These are phyloP conservation scores for Plectosphaerella plurivora DNA, from an alignment of 2,329 filamentous ascomycete genomes.

Conservation along the genomic window DNA sequence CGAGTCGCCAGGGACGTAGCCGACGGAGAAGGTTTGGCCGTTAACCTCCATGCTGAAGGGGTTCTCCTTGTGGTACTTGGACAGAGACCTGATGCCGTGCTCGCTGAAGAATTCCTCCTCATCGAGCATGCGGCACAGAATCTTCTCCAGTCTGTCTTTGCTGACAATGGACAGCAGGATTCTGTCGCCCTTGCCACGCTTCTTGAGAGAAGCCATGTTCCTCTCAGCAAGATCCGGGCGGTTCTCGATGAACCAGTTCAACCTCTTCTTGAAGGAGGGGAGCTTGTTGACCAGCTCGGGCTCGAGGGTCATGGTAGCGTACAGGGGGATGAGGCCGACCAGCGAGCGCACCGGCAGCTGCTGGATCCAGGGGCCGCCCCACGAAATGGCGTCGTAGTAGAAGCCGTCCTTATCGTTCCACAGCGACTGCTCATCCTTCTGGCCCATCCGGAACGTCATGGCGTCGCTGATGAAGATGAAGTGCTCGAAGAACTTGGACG, in stretches of 20 bases:
- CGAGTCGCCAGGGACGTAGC: slow-evolving; percentile 92
- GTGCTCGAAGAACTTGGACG: slow-evolving; percentile 98
- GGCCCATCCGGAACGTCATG: slow-evolving; percentile 77
- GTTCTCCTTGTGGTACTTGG: slow-evolving; percentile 84
- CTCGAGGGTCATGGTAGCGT: slow-evolving; percentile 86
- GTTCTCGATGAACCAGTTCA: slow-evolving; percentile 93
- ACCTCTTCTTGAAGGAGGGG: slow-evolving; percentile 85
- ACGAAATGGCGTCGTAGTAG: slow-evolving; percentile 98
- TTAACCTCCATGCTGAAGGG: slow-evolving; percentile 96
- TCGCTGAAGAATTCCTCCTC: slow-evolving; percentile 90
- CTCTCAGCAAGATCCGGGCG: slow-evolving; percentile 81
- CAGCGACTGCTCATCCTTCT: slow-evolving; percentile 71
- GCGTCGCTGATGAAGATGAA: slow-evolving; percentile 98
- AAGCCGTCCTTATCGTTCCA: slow-evolving; percentile 98
- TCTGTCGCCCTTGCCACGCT: slow-evolving; percentile 84
- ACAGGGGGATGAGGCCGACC: slow-evolving; percentile 89
- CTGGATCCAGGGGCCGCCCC: slow-evolving; percentile 88
- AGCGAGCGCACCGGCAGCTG: slow-evolving; percentile 89
- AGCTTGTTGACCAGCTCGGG: slow-evolving; percentile 90
- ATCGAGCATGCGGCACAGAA: slow-evolving; percentile 86
- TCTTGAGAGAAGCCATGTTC: slow-evolving; percentile 90
- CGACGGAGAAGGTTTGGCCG: slow-evolving; percentile 80
- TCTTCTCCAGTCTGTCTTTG: slow-evolving; percentile 86
- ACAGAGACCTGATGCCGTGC: slow-evolving; percentile 86
- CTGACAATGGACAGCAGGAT: slow-evolving; percentile 87